Evolutionary conservation across 306 rosid species (phyloP).

Genomic region (Luffa acutangula): DNA sequence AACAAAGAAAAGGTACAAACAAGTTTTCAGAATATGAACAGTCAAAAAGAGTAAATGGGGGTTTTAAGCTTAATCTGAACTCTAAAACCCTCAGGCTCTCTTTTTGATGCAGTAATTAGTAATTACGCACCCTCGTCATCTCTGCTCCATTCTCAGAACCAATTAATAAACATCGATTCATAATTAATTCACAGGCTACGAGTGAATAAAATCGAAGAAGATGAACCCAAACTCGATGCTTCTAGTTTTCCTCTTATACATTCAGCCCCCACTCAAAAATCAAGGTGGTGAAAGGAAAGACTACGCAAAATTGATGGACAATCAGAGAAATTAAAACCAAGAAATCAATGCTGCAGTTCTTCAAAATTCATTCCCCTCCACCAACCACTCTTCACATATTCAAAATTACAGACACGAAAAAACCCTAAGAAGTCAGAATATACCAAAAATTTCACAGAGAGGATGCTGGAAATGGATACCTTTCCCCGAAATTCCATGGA

Average conservation of each 20-base stretch:
- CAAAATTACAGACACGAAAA: conserved; percentile 5
- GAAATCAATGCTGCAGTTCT: conserved; percentile 4
- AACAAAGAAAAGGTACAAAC: neutral
- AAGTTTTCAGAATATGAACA: neutral
- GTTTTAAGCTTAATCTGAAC: neutral
- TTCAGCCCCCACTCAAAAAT: neutral
- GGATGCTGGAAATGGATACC: neutral
- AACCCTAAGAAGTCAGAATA: neutral
- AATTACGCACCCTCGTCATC: conserved; percentile 17
- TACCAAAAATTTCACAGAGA: neutral
- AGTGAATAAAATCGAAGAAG: conserved; percentile 8
- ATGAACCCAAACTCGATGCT: conserved; percentile 13
- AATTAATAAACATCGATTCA: neutral
- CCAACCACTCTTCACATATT: neutral
- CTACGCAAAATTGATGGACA: neutral
- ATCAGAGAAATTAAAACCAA: conserved; percentile 2
- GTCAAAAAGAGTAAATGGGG: neutral
- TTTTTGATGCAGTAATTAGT: neutral
- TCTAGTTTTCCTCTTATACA: neutral
- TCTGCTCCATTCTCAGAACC: conserved; percentile 30
- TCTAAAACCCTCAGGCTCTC: neutral
- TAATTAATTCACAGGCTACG: conserved; percentile 9
- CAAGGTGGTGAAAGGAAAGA: neutral
- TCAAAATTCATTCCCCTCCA: conserved; percentile 9
- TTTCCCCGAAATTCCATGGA: conserved; percentile 12